Percentiles rank a stretch among this genome's conserved stretches.
Evolutionary conservation across 345 rosid species (phyloP).

Genomic region (Viola odorata): DNA sequence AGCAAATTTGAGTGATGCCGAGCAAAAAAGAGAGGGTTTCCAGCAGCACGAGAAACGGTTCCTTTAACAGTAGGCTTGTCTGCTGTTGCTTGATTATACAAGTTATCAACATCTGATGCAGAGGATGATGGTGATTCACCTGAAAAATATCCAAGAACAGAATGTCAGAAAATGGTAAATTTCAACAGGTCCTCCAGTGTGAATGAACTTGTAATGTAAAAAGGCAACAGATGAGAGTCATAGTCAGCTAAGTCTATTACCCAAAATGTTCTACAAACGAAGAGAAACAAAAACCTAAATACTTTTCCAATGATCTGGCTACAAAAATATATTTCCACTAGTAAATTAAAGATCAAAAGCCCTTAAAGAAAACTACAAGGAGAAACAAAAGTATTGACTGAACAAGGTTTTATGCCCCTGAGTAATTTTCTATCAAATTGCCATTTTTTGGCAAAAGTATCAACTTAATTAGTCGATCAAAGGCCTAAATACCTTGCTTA

Average conservation of each 20-base stretch:
- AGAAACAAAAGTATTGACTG: too few species aligned
- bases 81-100: conserved; percentile 43
- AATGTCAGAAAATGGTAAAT: background rate
- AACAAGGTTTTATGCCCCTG: too few species aligned
- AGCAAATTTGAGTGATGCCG: conserved; percentile 36
- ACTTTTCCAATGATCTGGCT: background rate
- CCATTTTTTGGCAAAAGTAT: too few species aligned
- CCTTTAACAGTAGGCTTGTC: conserved; percentile 53
- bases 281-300: background rate
- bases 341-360: background rate
- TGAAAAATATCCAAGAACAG: conserved; percentile 18
- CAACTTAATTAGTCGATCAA: too few species aligned
- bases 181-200: background rate
- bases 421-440: too few species aligned
- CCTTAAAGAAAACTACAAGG: background rate
- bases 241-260: background rate
- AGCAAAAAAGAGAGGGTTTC: conserved; percentile 42
- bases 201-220: background rate
- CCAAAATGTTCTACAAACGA: background rate
- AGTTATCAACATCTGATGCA: conserved; percentile 75
- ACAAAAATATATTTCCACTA: background rate
- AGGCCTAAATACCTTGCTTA: too few species aligned
- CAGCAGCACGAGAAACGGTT: conserved; percentile 36
- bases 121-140: conserved; percentile 95
- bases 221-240: background rate